Percentiles rank a stretch among this genome's conserved stretches.
Conservation (phyloP, 2,329 filamentous ascomycete genomes). For the Cytospora mali region DNA sequence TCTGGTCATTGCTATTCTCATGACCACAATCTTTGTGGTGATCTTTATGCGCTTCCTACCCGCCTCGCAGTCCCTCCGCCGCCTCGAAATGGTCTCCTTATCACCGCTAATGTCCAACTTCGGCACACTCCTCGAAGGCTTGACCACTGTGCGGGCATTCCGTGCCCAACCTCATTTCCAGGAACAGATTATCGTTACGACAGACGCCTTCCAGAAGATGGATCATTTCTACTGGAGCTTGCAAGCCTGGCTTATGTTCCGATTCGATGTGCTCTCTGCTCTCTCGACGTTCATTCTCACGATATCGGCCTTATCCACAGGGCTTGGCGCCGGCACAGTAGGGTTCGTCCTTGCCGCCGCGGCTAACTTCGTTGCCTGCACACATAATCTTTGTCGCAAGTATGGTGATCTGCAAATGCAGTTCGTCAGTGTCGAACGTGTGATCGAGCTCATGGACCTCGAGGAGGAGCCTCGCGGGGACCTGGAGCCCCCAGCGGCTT, state of each 20-base stretch:
- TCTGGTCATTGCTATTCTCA: slow-evolving; percentile 67
- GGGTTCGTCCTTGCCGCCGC: slow-evolving; percentile 82
- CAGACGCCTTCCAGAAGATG: slow-evolving; percentile 89
- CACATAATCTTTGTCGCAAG: slow-evolving; percentile 73
- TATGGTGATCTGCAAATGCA: slow-evolving; percentile 90
- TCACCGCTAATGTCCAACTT: slow-evolving; percentile 93
- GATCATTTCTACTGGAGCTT: slow-evolving; percentile 95
- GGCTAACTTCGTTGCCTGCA: slow-evolving; percentile 67
- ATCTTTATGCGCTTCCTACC: slow-evolving; percentile 80
- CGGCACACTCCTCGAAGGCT: slow-evolving; percentile 79
- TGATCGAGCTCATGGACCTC: slow-evolving; percentile 78
- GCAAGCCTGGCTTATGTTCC: slow-evolving; percentile 81
- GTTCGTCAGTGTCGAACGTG: slow-evolving; percentile 86
- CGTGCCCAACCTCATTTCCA: slow-evolving; percentile 79
- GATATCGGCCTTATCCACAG: slow-evolving; percentile 71
- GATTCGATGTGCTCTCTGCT: slow-evolving; percentile 74
- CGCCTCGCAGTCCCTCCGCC: slow-evolving; percentile 78
- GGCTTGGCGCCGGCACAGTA: slow-evolving; percentile 76
- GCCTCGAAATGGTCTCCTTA: slow-evolving; percentile 86
- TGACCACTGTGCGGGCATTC: slow-evolving; percentile 86
- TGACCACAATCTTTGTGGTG: slow-evolving; percentile 69
- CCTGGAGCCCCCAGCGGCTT: slow-evolving; percentile 70
- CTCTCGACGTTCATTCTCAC: slow-evolving; percentile 74
- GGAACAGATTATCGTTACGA: slow-evolving; percentile 74
- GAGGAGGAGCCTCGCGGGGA: slow-evolving; percentile 73